phyloP scores from a whole-genome alignment of 148 eudicot species.

The Rhododendron henanense region DNA sequence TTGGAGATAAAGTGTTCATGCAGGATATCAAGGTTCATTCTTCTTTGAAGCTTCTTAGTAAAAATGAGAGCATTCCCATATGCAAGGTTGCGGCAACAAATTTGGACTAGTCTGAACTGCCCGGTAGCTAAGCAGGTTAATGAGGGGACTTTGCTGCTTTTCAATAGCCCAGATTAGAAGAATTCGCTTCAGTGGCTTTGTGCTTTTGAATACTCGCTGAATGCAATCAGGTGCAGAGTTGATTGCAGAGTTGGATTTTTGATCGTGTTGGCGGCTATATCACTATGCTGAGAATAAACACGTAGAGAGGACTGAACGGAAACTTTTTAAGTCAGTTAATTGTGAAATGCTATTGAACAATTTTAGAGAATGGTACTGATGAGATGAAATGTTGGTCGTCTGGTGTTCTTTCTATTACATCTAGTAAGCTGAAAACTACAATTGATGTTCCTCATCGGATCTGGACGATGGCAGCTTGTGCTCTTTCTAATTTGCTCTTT shows the following conservation, averaged over 20 bases:
- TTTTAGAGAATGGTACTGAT: background rate
- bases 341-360: constrained; percentile 2
- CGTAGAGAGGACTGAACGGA: background rate
- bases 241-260: background rate
- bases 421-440: background rate
- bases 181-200: background rate
- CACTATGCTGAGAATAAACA: background rate
- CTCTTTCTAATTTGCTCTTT: background rate
- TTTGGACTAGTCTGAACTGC: constrained; percentile 10
- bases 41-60: constrained; percentile 66
- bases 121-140: background rate
- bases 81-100: constrained; percentile 58
- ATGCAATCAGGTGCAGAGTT: background rate
- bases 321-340: background rate
- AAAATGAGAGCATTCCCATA: constrained; percentile 53
- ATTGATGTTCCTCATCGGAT: background rate
- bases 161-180: background rate
- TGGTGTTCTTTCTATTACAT: background rate
- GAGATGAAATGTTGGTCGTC: background rate
- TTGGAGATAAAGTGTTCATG: constrained; percentile 61
- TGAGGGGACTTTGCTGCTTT: background rate
- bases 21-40: constrained; percentile 60
- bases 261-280: background rate
- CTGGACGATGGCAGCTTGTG: background rate
- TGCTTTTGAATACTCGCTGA: background rate